Evolutionary conservation across 148 eudicot genomes (phyloP), one percentile per base, ranked within the genome.

Genomic region (Diospyros kaki): DNA sequence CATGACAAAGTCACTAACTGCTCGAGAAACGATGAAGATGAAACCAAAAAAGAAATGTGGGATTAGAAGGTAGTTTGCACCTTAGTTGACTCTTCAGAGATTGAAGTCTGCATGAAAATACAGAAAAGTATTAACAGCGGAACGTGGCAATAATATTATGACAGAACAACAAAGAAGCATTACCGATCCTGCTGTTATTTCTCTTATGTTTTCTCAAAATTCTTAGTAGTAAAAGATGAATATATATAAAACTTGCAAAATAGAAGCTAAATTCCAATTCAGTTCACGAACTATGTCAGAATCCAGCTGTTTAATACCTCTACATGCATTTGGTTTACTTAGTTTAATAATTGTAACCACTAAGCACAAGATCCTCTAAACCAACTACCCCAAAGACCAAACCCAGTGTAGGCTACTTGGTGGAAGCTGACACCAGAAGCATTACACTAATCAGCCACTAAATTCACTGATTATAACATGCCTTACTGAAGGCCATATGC

Each of bases 41-140:
- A 12, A 4, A 0, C 3, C 11, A 68, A 69, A n/a, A 41, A 53
- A 13, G 51, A 0, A 15, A 4, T 1, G 18, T 4, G 11, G 18
- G 11, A 52, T 7, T 18, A 59, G 46, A 50, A 50, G 15, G 48
- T 2, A 58, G 58, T 10, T 4, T 1, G 10, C 13, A 72, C 75
- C 75, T 60, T 28, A 42, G 14, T 11, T 46, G 56, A 18, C 10
- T 40, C 9, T 54, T 39, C 44, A 69, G 73, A 46, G 13, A 39
- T 40, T 38, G 73, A 69, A 53, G 43, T 46, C 73, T 69, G 59
- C 60, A 69, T 14, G 9, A 69, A 50, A 5, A 67, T 67, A 18
- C 12, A 54, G 44, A 69, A 69, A 40, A 46, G 56, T 8, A 48
- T 48, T 48, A 48, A 48, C 6, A 48, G 8, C 52, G 8, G 52